phyloP scores from a whole-genome alignment of 1,139 yeast species.

The Diutina rugosa region DNA sequence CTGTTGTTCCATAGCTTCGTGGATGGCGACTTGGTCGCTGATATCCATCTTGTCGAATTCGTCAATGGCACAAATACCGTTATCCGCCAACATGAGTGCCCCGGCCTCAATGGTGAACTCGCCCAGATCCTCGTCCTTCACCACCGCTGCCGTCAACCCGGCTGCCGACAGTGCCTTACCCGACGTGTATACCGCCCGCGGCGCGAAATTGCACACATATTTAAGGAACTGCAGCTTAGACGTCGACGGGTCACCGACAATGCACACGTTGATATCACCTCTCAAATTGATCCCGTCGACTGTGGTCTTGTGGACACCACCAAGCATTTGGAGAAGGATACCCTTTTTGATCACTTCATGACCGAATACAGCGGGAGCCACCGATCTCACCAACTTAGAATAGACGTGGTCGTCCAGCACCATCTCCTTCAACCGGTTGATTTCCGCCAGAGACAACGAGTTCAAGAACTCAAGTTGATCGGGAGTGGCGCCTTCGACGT shows the following conservation, averaged over 20 bases:
- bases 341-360: slow-evolving; percentile 95
- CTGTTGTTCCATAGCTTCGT: slow-evolving; percentile 99
- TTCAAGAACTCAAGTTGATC: slow-evolving; percentile 75
- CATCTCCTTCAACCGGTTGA: slow-evolving; percentile 79
- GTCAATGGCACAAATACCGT: slow-evolving; percentile 97
- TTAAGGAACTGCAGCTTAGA: slow-evolving; percentile 93
- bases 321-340: slow-evolving; percentile 70
- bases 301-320: slow-evolving; percentile 93
- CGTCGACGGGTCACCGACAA: slow-evolving; percentile 98
- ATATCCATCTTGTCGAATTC: slow-evolving; percentile 98
- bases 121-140: slow-evolving; percentile 94
- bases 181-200: slow-evolving; percentile 92
- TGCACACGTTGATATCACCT: slow-evolving; percentile 94
- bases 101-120: slow-evolving; percentile 98
- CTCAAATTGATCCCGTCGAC: slow-evolving; percentile 90
- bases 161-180: slow-evolving; percentile 99
- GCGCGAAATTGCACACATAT: slow-evolving; percentile 84
- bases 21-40: slow-evolving; percentile 94
- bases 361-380: slow-evolving; percentile 96
- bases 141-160: slow-evolving; percentile 97
- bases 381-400: slow-evolving; percentile 72
- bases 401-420: slow-evolving; percentile 82
- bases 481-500: slow-evolving; percentile 14
- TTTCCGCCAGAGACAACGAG: slow-evolving; percentile 71
- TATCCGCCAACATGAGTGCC: slow-evolving; percentile 96